Evolutionary conservation across 805 yeast species (phyloP), one percentile per base, ranked within the genome.

Genomic region (Clavispora asparagi): DNA sequence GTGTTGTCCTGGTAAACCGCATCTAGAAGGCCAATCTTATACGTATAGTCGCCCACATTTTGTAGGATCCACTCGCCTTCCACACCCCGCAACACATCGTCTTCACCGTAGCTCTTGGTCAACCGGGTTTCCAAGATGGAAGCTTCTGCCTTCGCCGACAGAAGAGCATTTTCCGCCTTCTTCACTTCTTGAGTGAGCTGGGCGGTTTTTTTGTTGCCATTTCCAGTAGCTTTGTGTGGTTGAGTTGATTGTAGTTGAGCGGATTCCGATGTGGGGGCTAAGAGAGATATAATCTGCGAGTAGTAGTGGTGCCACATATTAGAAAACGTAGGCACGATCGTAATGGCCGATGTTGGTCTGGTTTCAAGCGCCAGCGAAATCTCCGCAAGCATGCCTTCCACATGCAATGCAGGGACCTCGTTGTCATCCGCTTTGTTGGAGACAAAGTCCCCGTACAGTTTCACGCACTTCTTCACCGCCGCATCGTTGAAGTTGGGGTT

Each of bases 401-500:
- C 37, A 1, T n/a, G 11, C n/a, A 36, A 16, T 13, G 19, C 40
- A 3, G 38, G 40, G 4, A 33, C 37, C 13, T 5, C 10, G 9
- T 12, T 11, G 23, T 37, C 45, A 13, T 17, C 60, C 11, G 56
- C 64, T 36, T 67, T 63, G 51, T 75, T 74, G 10, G 77, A 74
- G 8, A 63, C 53, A 53, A 76, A 73, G 50, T 78, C 74, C 39
- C 77, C 78, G 58, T 64, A 84, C 0, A 69, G 67, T 16, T 76
- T 68, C 14, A 89, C 82, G 1, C 91, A 82, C 17, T 71, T 76
- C 61, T 88, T 88, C 16, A 91, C 97, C 0, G 91, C 95, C 7
- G 81, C 79, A 64, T 91, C 97, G 60, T 91, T 89, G 67, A 89
- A 80, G 57, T 89, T 85, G 41, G 86, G 87, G 56, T 89, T 87